Base-by-base conservation (phyloP, 305 asterid species). In the Plantago rigida region DNA sequence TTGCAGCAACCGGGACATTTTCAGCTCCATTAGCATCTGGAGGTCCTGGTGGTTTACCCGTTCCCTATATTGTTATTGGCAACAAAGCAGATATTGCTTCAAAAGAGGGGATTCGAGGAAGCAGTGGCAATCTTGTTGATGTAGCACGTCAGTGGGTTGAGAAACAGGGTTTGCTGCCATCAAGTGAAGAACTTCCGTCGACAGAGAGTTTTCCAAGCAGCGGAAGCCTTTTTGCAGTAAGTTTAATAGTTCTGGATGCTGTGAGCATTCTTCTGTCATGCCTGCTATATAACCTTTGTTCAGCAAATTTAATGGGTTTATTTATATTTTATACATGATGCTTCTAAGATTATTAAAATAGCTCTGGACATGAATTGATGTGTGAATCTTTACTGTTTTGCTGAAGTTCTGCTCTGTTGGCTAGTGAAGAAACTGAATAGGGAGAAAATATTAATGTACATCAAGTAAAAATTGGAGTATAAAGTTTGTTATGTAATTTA, bases 81-180 rank as follows among this genome's bases (percentile, higher is more conserved):
- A 92, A 92, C 76, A 92, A 89, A 79, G 87, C 85, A 56, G 99
- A 92, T 66, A 85, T 86, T 65, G 79, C 85, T 66, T 71, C 87
- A 52, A 89, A 83, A 61, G 94, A 83, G 52, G 87, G 94, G 48
- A 67, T 73, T 17, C 77, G 95, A 66, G 91, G 84, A 46, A 89
- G 97, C 83, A 92, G 97, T 69, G 99, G 97, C n/a, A 89, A 92
- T 80, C 97, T 92, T 58, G 93, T 92, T 61, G 99, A 92, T 73
- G 85, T 82, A 59, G 99, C 99, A 72, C 93, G 96, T 22, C 97
- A 81, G 44, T 89, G 99, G 99, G 99, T 85, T 52, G 99, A 92
- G 82, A 92, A 83, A 75, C 99, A 92, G 77, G 96, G 99, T 46
- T 77, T 92, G 59, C 95, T 92, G 73, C 84, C 97, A 56, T 73